These are phyloP conservation scores for Hypoxylon cercidicola DNA, from an alignment of 495 filamentous ascomycete genomes.

Conservation along the genomic window DNA sequence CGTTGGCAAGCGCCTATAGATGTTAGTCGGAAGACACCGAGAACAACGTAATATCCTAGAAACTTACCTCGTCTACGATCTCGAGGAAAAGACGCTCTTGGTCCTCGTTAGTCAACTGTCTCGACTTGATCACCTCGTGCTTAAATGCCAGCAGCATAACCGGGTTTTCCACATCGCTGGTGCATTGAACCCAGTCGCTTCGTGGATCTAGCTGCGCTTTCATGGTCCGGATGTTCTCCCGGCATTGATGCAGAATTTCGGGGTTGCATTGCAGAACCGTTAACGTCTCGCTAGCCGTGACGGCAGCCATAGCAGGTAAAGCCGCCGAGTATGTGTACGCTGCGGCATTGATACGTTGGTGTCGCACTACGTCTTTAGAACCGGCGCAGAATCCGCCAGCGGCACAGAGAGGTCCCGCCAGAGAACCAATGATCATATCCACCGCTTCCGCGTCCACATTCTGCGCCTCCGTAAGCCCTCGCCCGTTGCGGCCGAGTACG, in stretches of 20 bases:
- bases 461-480: conserved; percentile 92
- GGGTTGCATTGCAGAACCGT: conserved; percentile 84
- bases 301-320: conserved; percentile 90
- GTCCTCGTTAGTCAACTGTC: conserved; percentile 72
- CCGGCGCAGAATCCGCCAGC: conserved; percentile 97
- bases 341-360: conserved; percentile 89
- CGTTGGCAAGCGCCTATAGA: conserved; percentile 75
- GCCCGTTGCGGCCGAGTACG: conserved; percentile 87
- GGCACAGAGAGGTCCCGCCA: conserved; percentile 88
- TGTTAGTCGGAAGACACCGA: conserved; percentile 18
- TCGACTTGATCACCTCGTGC: conserved; percentile 78
- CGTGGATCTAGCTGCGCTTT: conserved; percentile 87
- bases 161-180: conserved; percentile 85
- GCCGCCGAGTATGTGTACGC: conserved; percentile 96
- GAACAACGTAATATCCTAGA: background rate
- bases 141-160: conserved; percentile 87
- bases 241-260: conserved; percentile 75
- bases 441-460: conserved; percentile 91
- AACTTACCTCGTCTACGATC: conserved; percentile 87
- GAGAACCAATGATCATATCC: conserved; percentile 93
- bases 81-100: conserved; percentile 90
- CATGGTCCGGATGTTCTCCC: conserved; percentile 85
- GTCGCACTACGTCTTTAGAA: conserved; percentile 87
- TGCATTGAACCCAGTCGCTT: conserved; percentile 90
- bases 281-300: conserved; percentile 91